Evolutionary conservation across 176 grass and related monocot species (phyloP).

Genomic region (Eleusine indica): DNA sequence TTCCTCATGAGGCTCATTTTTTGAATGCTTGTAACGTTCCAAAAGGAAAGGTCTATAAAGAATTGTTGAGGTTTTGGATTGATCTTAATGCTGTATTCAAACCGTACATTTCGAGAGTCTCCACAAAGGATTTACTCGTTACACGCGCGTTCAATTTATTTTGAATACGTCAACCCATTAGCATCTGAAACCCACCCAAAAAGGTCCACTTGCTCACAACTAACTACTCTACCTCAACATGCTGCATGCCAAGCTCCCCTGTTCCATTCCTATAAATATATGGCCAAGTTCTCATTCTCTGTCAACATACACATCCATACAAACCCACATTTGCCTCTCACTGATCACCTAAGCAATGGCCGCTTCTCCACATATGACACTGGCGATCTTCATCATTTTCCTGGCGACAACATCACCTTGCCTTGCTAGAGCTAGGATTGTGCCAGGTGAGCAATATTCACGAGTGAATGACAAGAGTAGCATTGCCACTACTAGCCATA

Average conservation of each 20-base stretch:
- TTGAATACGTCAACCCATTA: background rate
- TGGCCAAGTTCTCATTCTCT: background rate
- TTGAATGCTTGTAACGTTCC: background rate
- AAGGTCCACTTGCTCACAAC: background rate
- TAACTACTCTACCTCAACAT: background rate
- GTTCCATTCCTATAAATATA: background rate
- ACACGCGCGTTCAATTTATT: background rate
- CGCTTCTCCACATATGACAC: background rate
- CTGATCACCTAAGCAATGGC: background rate
- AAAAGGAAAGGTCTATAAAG: background rate
- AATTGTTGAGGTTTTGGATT: no score
- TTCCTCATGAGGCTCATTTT: no score
- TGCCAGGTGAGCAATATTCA: background rate
- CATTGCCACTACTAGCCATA: background rate
- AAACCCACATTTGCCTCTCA: background rate
- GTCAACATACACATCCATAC: background rate
- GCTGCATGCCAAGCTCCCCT: background rate
- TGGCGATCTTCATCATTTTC: constrained; percentile 2
- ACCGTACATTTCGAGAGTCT: no score
- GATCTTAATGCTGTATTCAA: no score
- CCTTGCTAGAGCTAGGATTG: constrained; percentile 9
- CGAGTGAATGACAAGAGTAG: background rate
- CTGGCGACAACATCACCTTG: background rate
- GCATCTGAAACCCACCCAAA: background rate
- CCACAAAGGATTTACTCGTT: background rate